A percentile compares a stretch with the other conserved stretches of the same genome.
Evolutionary conservation across 345 rosid genomes (phyloP).

Genomic region (Populus simonii): DNA sequence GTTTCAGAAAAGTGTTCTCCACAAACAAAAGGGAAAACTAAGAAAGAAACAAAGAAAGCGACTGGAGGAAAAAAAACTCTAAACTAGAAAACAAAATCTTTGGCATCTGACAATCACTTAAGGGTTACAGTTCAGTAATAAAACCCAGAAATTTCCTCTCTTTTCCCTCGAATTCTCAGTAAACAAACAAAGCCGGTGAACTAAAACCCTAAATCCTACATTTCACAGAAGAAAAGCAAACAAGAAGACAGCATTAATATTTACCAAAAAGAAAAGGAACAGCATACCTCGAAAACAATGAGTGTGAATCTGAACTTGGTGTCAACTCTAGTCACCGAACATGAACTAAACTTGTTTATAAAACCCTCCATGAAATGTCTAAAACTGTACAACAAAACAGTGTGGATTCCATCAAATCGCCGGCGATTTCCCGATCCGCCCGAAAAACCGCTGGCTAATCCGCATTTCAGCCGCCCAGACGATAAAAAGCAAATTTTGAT

Average conservation of each 20-base stretch:
- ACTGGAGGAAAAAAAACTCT: background rate
- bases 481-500: background rate
- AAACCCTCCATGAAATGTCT: constrained; percentile 68
- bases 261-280: background rate
- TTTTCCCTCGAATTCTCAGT: constrained; percentile 9
- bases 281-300: constrained; percentile 54
- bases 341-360: constrained; percentile 30
- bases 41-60: constrained; percentile 13
- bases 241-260: background rate
- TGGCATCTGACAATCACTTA: background rate
- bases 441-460: constrained; percentile 17
- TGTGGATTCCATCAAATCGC: constrained; percentile 33
- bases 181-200: constrained; percentile 1
- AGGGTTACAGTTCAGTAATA: background rate
- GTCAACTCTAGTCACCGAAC: constrained; percentile 25
- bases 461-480: constrained; percentile 14
- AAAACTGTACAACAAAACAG: constrained; percentile 24
- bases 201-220: constrained; percentile 30
- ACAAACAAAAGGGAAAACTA: background rate
- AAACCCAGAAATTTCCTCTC: constrained; percentile 14
- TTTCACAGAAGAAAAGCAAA: background rate
- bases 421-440: constrained; percentile 22
- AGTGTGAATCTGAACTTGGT: constrained; percentile 51
- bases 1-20: constrained; percentile 8
- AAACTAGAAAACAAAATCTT: background rate